A percentile compares a stretch with the other conserved stretches of the same genome.
Evolutionary conservation across 2,329 filamentous ascomycete species (phyloP).

Genomic region (Penicillium vulpinum): DNA sequence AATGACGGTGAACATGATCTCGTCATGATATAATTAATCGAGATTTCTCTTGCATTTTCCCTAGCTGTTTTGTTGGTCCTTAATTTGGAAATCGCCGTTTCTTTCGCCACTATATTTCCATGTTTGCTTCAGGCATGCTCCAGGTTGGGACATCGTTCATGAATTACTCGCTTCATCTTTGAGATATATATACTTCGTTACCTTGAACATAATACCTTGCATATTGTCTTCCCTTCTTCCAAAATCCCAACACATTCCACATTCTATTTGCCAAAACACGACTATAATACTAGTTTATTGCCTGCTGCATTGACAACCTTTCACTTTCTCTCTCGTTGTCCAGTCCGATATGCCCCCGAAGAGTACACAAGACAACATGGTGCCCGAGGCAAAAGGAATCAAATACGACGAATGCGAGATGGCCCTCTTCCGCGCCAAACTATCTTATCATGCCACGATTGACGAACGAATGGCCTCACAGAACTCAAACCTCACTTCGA

Average conservation of each 20-base stretch:
- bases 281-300: neutral
- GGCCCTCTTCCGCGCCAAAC: constrained; percentile 39
- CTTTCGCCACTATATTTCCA: neutral
- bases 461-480: constrained; percentile 34
- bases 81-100: constrained; percentile 5
- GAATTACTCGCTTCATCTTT: neutral
- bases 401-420: constrained; percentile 41
- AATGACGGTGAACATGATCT: constrained; percentile 7
- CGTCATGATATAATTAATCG: constrained; percentile 18
- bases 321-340: neutral
- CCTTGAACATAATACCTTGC: neutral
- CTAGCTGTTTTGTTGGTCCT: constrained; percentile 1
- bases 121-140: neutral
- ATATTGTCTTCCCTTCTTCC: neutral
- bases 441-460: constrained; percentile 38
- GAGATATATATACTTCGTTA: neutral
- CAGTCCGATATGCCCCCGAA: constrained; percentile 27
- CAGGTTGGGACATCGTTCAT: neutral
- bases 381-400: constrained; percentile 37
- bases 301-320: neutral
- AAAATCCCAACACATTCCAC: neutral
- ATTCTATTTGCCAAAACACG: neutral
- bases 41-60: neutral
- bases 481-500: constrained; percentile 35
- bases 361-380: constrained; percentile 19